Percentiles rank a stretch among this genome's conserved stretches.
phyloP scores from a whole-genome alignment of 2,329 filamentous ascomycete species.

The Diaporthe vexans region DNA sequence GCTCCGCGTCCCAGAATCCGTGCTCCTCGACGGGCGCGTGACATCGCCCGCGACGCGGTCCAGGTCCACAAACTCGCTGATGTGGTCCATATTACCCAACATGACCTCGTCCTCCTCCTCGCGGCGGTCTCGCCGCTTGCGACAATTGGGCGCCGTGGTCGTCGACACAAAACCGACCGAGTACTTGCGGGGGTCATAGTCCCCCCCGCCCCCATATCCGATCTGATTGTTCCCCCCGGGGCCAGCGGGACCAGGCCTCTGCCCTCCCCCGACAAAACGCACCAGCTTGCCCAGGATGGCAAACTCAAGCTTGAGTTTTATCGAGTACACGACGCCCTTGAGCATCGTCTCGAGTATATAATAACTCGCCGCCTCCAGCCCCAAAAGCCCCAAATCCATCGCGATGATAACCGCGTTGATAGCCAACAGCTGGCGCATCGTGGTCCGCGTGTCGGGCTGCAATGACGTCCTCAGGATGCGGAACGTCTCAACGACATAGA shows the following conservation, averaged over 20 bases:
- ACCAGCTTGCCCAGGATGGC: constrained; percentile 33
- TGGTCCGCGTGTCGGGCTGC: constrained; percentile 32
- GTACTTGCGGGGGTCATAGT: constrained; percentile 22
- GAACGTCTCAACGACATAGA: constrained; percentile 34
- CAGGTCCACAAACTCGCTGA: constrained; percentile 37
- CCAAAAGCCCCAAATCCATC: constrained; percentile 24
- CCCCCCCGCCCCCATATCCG: background rate
- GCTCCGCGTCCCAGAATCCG: background rate
- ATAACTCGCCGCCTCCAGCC: constrained; percentile 16
- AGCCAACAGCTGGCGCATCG: constrained; percentile 31
- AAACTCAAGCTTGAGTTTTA: constrained; percentile 34
- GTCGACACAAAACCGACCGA: constrained; percentile 29
- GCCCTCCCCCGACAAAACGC: constrained; percentile 4
- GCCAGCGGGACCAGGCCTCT: background rate
- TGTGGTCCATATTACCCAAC: constrained; percentile 35
- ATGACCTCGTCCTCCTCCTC: constrained; percentile 21
- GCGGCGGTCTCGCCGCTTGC: constrained; percentile 10
- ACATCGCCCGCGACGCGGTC: constrained; percentile 16
- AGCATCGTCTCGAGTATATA: constrained; percentile 39
- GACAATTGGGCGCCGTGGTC: background rate
- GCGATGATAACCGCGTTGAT: constrained; percentile 31
- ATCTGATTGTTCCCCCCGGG: background rate
- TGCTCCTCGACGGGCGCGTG: constrained; percentile 15
- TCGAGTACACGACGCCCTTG: constrained; percentile 35
- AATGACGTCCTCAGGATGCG: constrained; percentile 9